phyloP scores from a whole-genome alignment of 2,329 filamentous ascomycete species.

The Sporothrix protearum region DNA sequence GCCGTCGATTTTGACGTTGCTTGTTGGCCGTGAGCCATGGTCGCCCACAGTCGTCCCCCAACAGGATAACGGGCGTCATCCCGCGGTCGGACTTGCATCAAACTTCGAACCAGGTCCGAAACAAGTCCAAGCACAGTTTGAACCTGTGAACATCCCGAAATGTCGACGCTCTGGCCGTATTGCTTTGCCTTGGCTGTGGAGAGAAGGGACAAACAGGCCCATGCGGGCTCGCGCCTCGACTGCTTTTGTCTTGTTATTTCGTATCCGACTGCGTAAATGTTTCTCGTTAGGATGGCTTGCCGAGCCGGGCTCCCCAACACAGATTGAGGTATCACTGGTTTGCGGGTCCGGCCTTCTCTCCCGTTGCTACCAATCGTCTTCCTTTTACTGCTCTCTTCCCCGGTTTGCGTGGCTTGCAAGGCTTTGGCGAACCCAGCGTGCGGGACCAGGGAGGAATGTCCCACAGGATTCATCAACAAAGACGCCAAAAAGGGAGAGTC shows the following conservation, averaged over 20 bases:
- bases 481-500: neutral
- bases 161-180: neutral
- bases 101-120: neutral
- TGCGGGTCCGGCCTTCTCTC: neutral
- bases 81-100: neutral
- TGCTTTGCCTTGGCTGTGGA: neutral
- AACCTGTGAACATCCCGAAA: neutral
- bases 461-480: slow-evolving; percentile 1
- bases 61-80: neutral
- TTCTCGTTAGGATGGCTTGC: neutral
- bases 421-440: neutral
- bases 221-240: neutral
- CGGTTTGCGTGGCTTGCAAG: neutral
- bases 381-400: neutral
- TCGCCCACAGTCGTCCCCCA: neutral
- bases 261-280: neutral
- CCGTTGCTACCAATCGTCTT: neutral
- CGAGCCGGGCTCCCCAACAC: neutral
- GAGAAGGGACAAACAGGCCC: neutral
- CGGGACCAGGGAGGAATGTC: neutral
- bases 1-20: too few relatives aligned
- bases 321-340: neutral
- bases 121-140: too few relatives aligned
- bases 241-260: neutral
- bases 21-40: neutral